Percentiles rank a stretch among this genome's conserved stretches.
Evolutionary conservation across 1,139 yeast genomes (phyloP).

Genomic region (Yamadazyma songkhlaensis): DNA sequence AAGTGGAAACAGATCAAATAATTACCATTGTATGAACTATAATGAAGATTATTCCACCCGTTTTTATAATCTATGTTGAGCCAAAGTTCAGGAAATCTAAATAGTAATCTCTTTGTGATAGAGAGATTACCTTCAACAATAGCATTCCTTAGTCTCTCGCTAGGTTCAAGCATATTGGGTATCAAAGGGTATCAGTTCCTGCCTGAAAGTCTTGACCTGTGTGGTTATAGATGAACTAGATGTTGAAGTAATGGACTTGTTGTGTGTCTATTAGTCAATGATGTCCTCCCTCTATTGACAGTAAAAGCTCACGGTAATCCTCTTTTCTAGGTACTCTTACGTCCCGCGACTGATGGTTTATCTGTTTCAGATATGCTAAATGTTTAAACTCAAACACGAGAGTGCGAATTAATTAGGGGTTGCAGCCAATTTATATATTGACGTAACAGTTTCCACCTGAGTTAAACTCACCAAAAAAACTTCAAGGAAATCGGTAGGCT

Average conservation of each 20-base stretch:
- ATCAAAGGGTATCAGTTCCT: too few relatives aligned
- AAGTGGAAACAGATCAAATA: slow-evolving; percentile 71
- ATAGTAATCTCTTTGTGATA: slow-evolving; percentile 67
- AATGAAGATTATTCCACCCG: slow-evolving; percentile 91
- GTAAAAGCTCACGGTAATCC: too few relatives aligned
- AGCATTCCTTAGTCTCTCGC: slow-evolving; percentile 69
- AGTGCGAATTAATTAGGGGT: slow-evolving; percentile 3
- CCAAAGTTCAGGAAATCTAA: slow-evolving; percentile 73
- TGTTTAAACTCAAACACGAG: not conserved
- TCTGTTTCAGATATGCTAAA: too few relatives aligned
- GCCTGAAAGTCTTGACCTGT: too few relatives aligned
- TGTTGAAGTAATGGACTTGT: too few relatives aligned
- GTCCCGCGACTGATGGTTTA: too few relatives aligned
- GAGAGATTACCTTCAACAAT: slow-evolving; percentile 68
- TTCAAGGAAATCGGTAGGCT: too few relatives aligned
- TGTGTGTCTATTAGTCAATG: too few relatives aligned
- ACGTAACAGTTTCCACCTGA: too few relatives aligned
- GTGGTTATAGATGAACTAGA: too few relatives aligned
- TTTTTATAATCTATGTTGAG: slow-evolving; percentile 67
- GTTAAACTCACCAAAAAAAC: not conserved
- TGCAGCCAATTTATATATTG: not conserved
- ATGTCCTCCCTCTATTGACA: too few relatives aligned
- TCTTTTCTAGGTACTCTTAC: too few relatives aligned
- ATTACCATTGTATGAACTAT: slow-evolving; percentile 79
- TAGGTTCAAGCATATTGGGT: slow-evolving; percentile 55